Evolutionary conservation across 2,329 filamentous ascomycete species (phyloP).

Genomic region (Colletotrichum sp.): DNA sequence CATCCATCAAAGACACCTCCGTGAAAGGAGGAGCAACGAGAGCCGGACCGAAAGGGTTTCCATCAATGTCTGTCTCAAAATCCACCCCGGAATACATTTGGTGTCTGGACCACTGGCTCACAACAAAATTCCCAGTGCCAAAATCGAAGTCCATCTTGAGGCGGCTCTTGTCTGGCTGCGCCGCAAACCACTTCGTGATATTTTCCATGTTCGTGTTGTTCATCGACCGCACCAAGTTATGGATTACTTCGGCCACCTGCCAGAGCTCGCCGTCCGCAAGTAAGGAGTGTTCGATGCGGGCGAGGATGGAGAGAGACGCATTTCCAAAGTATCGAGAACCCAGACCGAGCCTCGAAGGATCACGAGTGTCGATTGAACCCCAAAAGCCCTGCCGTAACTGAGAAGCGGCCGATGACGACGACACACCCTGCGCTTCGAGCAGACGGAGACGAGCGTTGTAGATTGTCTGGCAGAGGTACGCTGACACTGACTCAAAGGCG

Average conservation of each 20-base stretch:
- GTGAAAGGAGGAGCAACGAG: not conserved
- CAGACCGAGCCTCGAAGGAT: not conserved
- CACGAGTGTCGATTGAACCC: not conserved
- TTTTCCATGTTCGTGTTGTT: not conserved
- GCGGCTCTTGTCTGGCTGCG: not conserved
- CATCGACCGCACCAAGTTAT: not conserved
- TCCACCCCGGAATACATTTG: not conserved
- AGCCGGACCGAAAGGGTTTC: fast-evolving
- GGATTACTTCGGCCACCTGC: not conserved
- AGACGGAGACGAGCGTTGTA: not conserved
- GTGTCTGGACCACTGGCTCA: not conserved
- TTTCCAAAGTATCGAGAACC: not conserved
- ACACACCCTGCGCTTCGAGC: not conserved
- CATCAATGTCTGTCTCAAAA: fast-evolving
- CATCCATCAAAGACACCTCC: not conserved
- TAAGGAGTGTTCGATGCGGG: fast-evolving
- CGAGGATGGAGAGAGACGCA: not conserved
- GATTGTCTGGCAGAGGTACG: not conserved
- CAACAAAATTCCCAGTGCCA: not conserved
- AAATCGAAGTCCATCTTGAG: not conserved
- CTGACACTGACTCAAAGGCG: not conserved
- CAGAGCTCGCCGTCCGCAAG: not conserved
- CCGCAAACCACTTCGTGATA: not conserved
- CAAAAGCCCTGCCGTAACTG: not conserved
- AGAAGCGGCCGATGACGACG: not conserved